Conservation (phyloP, 2,329 filamentous ascomycete species). For the Trichoderma koningii region DNA sequence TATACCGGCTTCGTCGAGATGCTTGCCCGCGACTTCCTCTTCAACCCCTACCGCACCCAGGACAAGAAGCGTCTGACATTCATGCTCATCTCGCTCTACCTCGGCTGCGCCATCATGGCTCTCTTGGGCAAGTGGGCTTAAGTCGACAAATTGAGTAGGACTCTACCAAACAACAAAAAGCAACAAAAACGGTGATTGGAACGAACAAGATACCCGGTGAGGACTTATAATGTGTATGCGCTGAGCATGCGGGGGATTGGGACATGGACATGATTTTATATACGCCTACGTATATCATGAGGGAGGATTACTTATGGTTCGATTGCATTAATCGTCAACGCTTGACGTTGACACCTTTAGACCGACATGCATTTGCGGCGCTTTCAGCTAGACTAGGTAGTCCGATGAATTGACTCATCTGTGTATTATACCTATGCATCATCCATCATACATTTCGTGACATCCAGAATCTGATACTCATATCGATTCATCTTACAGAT, state of each 20-base stretch:
- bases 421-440: not conserved
- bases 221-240: not conserved
- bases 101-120: constrained; percentile 75
- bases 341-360: too few species aligned
- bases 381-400: too few species aligned
- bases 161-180: too few species aligned
- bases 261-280: not conserved
- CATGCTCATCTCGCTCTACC: constrained; percentile 61
- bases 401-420: too few species aligned
- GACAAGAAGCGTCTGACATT: constrained; percentile 48
- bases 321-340: too few species aligned
- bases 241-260: not conserved
- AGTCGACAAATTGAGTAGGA: not conserved
- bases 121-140: constrained; percentile 78
- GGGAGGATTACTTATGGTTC: too few species aligned
- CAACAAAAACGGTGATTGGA: not conserved
- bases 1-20: constrained; percentile 88
- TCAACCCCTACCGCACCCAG: constrained; percentile 74
- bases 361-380: too few species aligned
- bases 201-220: constrained; percentile 8
- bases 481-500: not conserved
- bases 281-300: not conserved
- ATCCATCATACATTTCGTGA: too few species aligned
- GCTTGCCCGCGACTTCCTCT: constrained; percentile 91
- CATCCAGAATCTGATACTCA: too few species aligned